Evolutionary conservation across 805 yeast genomes (phyloP).

Genomic region (Scheffersomyces coipomensis): DNA sequence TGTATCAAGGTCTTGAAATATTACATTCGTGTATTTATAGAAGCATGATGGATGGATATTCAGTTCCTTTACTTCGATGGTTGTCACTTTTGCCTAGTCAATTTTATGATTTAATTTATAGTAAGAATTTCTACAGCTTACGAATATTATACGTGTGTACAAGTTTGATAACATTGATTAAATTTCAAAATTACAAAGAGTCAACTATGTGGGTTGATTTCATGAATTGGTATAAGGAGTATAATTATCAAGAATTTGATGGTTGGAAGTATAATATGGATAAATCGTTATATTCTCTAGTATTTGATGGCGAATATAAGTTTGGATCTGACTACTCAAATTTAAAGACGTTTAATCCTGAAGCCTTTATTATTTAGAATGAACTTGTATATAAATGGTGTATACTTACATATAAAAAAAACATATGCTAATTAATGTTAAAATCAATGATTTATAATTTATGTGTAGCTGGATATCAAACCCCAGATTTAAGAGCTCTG

Average conservation of each 20-base stretch:
- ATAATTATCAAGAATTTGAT: neutral
- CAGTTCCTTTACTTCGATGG: slow-evolving; percentile 32
- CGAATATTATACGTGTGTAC: slow-evolving; percentile 21
- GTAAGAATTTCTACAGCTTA: slow-evolving; percentile 21
- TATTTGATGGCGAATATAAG: no score
- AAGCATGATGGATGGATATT: slow-evolving; percentile 16
- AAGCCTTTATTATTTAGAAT: no score
- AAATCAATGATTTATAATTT: no score
- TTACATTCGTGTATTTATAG: slow-evolving; percentile 13
- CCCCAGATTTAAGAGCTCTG: no score
- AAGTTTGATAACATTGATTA: slow-evolving; percentile 15
- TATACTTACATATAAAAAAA: no score
- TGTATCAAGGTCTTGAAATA: slow-evolving; percentile 5
- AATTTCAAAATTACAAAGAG: slow-evolving; percentile 18
- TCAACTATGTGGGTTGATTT: slow-evolving; percentile 28
- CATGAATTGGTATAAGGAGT: slow-evolving; percentile 14
- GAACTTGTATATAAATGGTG: no score
- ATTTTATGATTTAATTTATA: slow-evolving; percentile 17
- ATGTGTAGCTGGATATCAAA: no score
- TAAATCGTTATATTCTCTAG: slow-evolving; percentile 9
- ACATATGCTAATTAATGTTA: no score
- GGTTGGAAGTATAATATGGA: slow-evolving; percentile 13
- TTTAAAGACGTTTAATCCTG: no score
- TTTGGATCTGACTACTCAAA: no score
- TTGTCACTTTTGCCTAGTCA: slow-evolving; percentile 14